Evolutionary conservation across 768 basidiomycete species (phyloP).

Genomic region (Mycena crocata): DNA sequence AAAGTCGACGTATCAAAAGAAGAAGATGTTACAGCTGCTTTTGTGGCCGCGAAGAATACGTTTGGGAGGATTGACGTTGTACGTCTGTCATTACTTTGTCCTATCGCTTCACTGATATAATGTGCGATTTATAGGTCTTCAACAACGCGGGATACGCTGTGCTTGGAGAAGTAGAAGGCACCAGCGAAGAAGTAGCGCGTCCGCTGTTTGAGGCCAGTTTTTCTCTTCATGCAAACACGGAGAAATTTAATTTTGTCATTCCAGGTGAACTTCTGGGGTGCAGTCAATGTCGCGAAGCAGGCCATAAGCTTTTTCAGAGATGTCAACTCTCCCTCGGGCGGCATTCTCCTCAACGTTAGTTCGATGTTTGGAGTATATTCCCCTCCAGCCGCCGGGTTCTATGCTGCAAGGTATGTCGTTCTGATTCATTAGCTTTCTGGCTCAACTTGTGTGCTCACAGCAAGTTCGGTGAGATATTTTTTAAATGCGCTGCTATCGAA

Average conservation of each 20-base stretch:
- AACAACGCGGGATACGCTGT: slow-evolving; percentile 54
- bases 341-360: slow-evolving; percentile 51
- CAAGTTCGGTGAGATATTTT: too few relatives aligned
- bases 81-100: neutral
- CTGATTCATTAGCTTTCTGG: slow-evolving; percentile 37
- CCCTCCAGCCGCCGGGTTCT: slow-evolving; percentile 39
- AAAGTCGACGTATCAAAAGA: slow-evolving; percentile 51
- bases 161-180: slow-evolving; percentile 51
- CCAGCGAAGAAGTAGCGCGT: slow-evolving; percentile 46
- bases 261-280: slow-evolving; percentile 50
- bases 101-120: neutral
- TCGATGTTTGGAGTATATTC: slow-evolving; percentile 43
- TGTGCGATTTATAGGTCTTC: slow-evolving; percentile 42
- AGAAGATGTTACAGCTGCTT: slow-evolving; percentile 47
- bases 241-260: neutral
- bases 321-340: slow-evolving; percentile 51
- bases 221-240: too few relatives aligned
- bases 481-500: too few relatives aligned
- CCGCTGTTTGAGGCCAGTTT: slow-evolving; percentile 47
- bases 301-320: slow-evolving; percentile 50
- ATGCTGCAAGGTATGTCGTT: too few relatives aligned
- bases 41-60: slow-evolving; percentile 43
- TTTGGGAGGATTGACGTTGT: slow-evolving; percentile 59
- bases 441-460: too few relatives aligned
- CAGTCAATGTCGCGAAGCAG: slow-evolving; percentile 45